These are phyloP conservation scores for Aspergillus wentii DNA, from an alignment of 495 filamentous ascomycete species.

Conservation along the genomic window DNA sequence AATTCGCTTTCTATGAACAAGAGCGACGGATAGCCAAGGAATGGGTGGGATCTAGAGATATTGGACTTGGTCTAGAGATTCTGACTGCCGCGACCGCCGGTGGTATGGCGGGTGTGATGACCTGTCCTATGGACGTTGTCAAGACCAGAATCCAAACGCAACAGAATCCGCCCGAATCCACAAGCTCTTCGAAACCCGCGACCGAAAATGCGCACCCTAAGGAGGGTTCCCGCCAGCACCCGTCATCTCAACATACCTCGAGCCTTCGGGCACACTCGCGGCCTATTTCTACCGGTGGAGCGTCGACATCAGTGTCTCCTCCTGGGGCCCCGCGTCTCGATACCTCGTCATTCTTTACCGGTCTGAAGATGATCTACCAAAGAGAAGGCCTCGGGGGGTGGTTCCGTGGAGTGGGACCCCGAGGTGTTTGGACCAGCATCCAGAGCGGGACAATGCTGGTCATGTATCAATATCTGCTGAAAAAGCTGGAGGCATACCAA, in stretches of 20 bases:
- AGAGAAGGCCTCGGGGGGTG: constrained; percentile 84
- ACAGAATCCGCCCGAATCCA: constrained; percentile 52
- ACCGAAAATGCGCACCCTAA: constrained; percentile 27
- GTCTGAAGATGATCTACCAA: constrained; percentile 79
- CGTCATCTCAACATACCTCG: constrained; percentile 18
- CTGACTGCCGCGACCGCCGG: constrained; percentile 88
- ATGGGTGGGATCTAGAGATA: constrained; percentile 68
- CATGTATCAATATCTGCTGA: constrained; percentile 83
- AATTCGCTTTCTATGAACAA: constrained; percentile 98
- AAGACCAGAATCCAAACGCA: constrained; percentile 98
- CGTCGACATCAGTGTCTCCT: constrained; percentile 69
- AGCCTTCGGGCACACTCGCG: constrained; percentile 39
- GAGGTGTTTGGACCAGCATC: constrained; percentile 95
- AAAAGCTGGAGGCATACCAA: constrained; percentile 58
- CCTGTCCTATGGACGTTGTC: constrained; percentile 93
- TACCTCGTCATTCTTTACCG: constrained; percentile 83
- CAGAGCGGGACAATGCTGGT: constrained; percentile 97
- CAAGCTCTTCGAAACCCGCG: constrained; percentile 16
- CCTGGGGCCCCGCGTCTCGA: constrained; percentile 73
- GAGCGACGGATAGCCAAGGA: constrained; percentile 74
- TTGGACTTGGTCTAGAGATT: constrained; percentile 81
- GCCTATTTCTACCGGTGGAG: constrained; percentile 79
- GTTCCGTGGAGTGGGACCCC: constrained; percentile 92
- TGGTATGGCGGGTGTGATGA: constrained; percentile 89
- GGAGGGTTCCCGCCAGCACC: constrained; percentile 30